Evolutionary conservation across 2,329 filamentous ascomycete species (phyloP).

Genomic region (Cladosporium cucumerinum): DNA sequence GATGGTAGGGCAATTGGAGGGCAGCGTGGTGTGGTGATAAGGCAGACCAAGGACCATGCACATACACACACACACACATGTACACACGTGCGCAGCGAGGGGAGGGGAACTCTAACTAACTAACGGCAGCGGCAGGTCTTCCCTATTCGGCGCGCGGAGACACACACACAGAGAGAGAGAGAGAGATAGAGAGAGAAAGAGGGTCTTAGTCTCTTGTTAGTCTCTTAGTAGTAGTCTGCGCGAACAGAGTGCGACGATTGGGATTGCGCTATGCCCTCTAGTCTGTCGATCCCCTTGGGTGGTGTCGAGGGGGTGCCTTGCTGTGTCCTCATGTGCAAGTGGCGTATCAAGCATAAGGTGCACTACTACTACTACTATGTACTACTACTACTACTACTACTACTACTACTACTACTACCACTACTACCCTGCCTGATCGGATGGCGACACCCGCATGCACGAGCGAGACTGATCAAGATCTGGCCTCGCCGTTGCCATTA

Average conservation of each 20-base stretch:
- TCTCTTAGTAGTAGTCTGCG: not conserved
- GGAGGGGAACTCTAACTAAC: not conserved
- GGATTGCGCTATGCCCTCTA: not conserved
- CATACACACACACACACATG: not conserved
- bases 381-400: not conserved
- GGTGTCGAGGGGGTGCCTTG: not conserved
- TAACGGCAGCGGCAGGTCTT: not conserved
- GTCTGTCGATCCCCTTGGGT: not conserved
- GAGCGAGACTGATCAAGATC: not conserved
- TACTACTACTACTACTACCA: too few relatives aligned
- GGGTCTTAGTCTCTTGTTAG: not conserved
- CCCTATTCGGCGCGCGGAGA: not conserved
- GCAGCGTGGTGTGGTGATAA: not conserved
- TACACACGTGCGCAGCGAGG: not conserved
- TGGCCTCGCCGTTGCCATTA: slow-evolving; percentile 1
- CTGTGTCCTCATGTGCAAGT: not conserved
- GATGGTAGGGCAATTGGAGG: not conserved
- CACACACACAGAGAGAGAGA: too few relatives aligned
- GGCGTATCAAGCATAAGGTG: not conserved
- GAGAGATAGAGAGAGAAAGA: too few relatives aligned
- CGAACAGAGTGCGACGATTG: not conserved
- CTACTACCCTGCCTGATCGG: not conserved
- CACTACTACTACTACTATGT: not conserved
- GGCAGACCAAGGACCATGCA: not conserved
- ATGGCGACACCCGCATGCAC: not conserved